Conservation (phyloP, 176 grass and related monocot species). For the Paspalum vaginatum region DNA sequence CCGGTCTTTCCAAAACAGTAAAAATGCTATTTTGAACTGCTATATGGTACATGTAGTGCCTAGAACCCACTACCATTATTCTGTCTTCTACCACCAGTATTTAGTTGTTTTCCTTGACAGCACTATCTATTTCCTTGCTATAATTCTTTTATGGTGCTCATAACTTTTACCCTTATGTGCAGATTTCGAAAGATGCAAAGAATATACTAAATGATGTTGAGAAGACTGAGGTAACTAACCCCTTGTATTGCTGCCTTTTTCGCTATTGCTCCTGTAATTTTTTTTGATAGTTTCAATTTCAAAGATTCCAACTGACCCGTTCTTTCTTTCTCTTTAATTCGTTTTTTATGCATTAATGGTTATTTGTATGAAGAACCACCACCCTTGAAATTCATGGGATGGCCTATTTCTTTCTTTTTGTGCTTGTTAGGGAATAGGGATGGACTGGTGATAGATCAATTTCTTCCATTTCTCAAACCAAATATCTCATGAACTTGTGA, state of each 20-base stretch:
- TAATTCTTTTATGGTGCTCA: slow-evolving; percentile 29
- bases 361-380: slow-evolving; percentile 9
- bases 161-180: slow-evolving; percentile 27
- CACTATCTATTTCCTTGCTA: neutral
- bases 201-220: slow-evolving; percentile 50
- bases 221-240: slow-evolving; percentile 54
- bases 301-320: neutral
- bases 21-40: neutral
- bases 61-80: neutral
- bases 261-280: slow-evolving; percentile 26
- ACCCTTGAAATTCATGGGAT: neutral
- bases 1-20: neutral
- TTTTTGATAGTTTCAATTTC: slow-evolving; percentile 1
- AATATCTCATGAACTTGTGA: neutral
- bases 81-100: neutral
- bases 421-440: neutral
- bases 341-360: neutral
- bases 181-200: slow-evolving; percentile 59
- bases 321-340: neutral
- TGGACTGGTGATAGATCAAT: neutral
- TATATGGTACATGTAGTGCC: neutral
- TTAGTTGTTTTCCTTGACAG: neutral
- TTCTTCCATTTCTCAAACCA: neutral
- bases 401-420: neutral
- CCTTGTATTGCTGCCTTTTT: slow-evolving; percentile 12